Base-by-base conservation (phyloP, 306 rosid genomes). In the Styphnolobium japonicum region DNA sequence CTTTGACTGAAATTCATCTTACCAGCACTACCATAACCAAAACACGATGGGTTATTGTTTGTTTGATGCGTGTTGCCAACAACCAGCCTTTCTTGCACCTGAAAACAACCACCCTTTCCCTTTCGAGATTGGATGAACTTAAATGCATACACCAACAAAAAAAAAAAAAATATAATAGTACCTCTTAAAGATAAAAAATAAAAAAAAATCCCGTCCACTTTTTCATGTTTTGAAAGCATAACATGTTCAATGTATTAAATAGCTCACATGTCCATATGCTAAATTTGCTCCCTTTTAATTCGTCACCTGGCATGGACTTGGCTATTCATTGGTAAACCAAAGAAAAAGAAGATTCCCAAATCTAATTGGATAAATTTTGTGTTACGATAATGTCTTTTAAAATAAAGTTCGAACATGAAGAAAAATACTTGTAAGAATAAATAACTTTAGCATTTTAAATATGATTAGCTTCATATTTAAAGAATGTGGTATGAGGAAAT, bases 201-300 rank as follows among this genome's bases (percentile, higher is more conserved):
- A n/a, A n/a, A n/a, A n/a, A n/a, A n/a, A n/a, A 82, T 69, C 53
- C 23, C 63, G 63, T 77, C 45, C 39, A 52, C 14, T 6, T 56
- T 15, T 55, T 55, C 34, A 31, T 10, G 83, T 71, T 78, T 31
- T 10, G 65, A 77, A 82, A 64, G 51, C 67, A 48, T 40, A 63
- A 1, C 80, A 65, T 42, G 80, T 82, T 82, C 86, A 77, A 82
- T 82, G 86, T 77, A 83, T 39, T 80, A 65, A 69, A 65, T 55
- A 43, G 67, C 68, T 78, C 80, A 78, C 83, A 45, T 82, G 86
- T 46, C 74, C 61, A 69, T 49, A 61, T 77, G 80, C 63, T 43
- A 34, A 64, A 43, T 64, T 63, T 62, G 61, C 63, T 52, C 51
- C 57, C 68, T 68, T 27, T 40, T 55, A 40, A 52, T 73, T 40